Evolutionary conservation across 768 basidiomycete genomes (phyloP), one percentile per base, ranked within the genome.

Genomic region (Tylopilus balloui): DNA sequence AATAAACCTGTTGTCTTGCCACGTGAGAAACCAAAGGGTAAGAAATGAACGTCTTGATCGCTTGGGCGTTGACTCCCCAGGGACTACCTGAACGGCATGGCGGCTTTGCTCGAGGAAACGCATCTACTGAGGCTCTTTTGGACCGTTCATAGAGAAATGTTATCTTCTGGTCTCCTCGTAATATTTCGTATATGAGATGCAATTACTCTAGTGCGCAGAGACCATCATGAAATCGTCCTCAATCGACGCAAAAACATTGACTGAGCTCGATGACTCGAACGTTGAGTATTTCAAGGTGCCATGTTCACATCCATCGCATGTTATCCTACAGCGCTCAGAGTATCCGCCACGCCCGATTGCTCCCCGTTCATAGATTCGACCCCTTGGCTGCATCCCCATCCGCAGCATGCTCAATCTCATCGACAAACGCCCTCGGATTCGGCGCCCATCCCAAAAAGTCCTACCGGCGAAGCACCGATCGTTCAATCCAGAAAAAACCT

Each of bases 371-470:
- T 31, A 47, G 40, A 25, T 23, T 23, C 20, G 47, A 13, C 23
- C n/a, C 38, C 39, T 14, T 17, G 2, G n/a, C 17, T 6, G 24
- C 24, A 15, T 34, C 82, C 57, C 37, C 12, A n/a, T n/a, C n/a
- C n/a, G n/a, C n/a, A n/a, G n/a, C n/a, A n/a, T n/a, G n/a, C 31
- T 49, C 58, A 13, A 88, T 68, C 59, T 81, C 82, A 46, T 84
- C 65, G 53, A 86, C 67, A 66, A 90, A 90, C 7, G 88, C 89
- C 21, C 84, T 78, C 48, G 79, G 82, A 53, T 84, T 87, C 20
- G 87, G 85, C 35, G 74, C 72, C 12, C 88, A 77, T 17, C 88
- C 88, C 41, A 91, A 75, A 79, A 92, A 89, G 55, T 82, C 81
- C 86, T 88, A 51, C 10, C 17, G 32, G 14, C 15, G n/a, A 32